These are phyloP conservation scores for Aspergillus ochraceus DNA, from an alignment of 2,329 filamentous ascomycete genomes.

Conservation along the genomic window DNA sequence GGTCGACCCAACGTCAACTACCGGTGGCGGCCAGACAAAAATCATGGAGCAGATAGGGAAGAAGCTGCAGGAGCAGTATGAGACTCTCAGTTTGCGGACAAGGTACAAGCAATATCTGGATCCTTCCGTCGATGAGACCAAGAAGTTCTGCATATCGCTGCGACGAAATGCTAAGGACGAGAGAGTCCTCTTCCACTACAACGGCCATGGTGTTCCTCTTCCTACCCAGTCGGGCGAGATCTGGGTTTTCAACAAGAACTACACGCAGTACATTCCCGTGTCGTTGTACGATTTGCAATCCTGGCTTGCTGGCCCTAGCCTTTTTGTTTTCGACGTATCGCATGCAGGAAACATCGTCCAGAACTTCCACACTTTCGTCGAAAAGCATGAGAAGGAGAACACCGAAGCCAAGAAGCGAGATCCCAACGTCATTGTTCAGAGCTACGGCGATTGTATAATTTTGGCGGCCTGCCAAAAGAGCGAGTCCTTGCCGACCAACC, in stretches of 20 bases:
- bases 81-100: conserved; percentile 91
- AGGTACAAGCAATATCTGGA: conserved; percentile 97
- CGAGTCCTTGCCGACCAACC: conserved; percentile 93
- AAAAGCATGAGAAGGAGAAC: conserved; percentile 92
- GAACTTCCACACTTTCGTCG: conserved; percentile 91
- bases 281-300: conserved; percentile 92
- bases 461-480: conserved; percentile 87
- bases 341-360: conserved; percentile 93
- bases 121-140: conserved; percentile 94
- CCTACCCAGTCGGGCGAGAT: conserved; percentile 95
- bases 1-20: conserved; percentile 84
- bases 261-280: conserved; percentile 97
- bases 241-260: conserved; percentile 99
- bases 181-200: conserved; percentile 96
- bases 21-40: conserved; percentile 71
- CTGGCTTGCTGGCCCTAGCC: conserved; percentile 91
- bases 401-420: conserved; percentile 73
- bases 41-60: conserved; percentile 94
- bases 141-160: conserved; percentile 90
- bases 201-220: conserved; percentile 94
- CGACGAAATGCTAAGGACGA: conserved; percentile 94
- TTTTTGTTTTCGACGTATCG: conserved; percentile 98
- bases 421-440: conserved; percentile 61
- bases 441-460: conserved; percentile 85
- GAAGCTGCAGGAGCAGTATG: conserved; percentile 92